Evolutionary conservation across 306 rosid species (phyloP).

Genomic region (Cicer cuneatum): DNA sequence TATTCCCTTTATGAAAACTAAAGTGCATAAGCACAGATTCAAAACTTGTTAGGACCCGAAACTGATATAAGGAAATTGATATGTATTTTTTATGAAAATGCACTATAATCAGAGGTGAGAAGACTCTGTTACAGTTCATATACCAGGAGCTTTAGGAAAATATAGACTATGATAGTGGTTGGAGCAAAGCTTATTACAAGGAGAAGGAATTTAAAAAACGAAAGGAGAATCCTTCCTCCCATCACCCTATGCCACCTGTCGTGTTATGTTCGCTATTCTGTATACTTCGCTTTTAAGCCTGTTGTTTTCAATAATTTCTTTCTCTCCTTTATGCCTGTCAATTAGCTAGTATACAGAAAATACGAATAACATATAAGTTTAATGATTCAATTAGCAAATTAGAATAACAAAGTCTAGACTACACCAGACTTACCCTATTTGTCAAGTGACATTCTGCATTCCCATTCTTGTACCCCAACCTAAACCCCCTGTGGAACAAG

Average conservation of each 20-base stretch:
- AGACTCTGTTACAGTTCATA: neutral
- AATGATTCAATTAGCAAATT: conserved; percentile 6
- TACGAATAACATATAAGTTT: neutral
- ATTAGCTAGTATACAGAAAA: conserved; percentile 6
- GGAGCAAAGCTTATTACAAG: neutral
- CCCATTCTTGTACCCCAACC: conserved; percentile 20
- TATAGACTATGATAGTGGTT: neutral
- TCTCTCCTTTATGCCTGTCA: conserved; percentile 6
- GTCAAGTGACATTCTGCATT: neutral
- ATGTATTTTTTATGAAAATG: neutral
- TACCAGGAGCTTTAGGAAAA: neutral
- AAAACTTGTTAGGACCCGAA: neutral
- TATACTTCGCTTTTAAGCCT: neutral
- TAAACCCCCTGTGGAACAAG: neutral
- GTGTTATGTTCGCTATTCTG: conserved; percentile 2
- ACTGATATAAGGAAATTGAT: neutral
- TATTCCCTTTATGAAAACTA: conserved; percentile 26
- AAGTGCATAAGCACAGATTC: conserved; percentile 28
- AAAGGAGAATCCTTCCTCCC: neutral
- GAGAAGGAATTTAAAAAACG: neutral
- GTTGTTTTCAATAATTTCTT: neutral
- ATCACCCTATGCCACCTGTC: neutral
- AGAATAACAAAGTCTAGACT: conserved; percentile 4
- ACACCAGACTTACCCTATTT: neutral
- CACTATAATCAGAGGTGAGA: conserved; percentile 12